phyloP scores from a whole-genome alignment of 768 basidiomycete genomes.

The Tulasnella sp. region DNA sequence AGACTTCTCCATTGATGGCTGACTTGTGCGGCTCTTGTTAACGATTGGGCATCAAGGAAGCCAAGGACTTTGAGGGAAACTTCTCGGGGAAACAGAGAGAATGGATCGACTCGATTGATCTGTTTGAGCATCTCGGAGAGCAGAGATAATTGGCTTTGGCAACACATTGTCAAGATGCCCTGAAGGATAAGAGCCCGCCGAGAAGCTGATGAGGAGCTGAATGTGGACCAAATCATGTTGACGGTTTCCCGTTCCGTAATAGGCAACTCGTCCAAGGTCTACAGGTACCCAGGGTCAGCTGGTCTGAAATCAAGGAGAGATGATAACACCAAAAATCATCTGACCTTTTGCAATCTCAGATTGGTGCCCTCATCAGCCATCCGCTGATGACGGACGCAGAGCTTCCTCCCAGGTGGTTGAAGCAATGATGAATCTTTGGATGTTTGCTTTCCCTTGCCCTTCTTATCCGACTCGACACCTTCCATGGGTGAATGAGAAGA shows the following conservation, averaged over 20 bases:
- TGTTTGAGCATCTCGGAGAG: slow-evolving; percentile 83
- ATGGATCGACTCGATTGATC: slow-evolving; percentile 93
- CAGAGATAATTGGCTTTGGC: slow-evolving; percentile 94
- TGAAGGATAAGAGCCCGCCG: slow-evolving; percentile 88
- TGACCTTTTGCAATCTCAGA: slow-evolving; percentile 77
- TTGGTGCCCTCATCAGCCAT: slow-evolving; percentile 96
- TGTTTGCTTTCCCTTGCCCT: too few species aligned
- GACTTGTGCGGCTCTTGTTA: slow-evolving; percentile 90
- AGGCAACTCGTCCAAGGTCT: slow-evolving; percentile 86
- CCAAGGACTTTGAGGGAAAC: slow-evolving; percentile 74
- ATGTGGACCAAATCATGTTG: slow-evolving; percentile 90
- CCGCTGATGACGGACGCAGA: slow-evolving; percentile 86
- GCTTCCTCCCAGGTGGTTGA: slow-evolving; percentile 47
- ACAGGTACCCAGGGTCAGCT: background rate
- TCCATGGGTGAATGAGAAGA: too few species aligned
- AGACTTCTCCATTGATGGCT: slow-evolving; percentile 69
- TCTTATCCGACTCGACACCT: too few species aligned
- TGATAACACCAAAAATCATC: slow-evolving; percentile 17
- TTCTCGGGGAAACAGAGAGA: slow-evolving; percentile 80
- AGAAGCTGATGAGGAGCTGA: slow-evolving; percentile 85
- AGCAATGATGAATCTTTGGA: too few species aligned
- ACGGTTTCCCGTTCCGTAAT: slow-evolving; percentile 76
- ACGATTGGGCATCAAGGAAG: slow-evolving; percentile 81
- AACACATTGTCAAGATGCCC: slow-evolving; percentile 97
- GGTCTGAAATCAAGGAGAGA: slow-evolving; percentile 1